A percentile compares a stretch with the other conserved stretches of the same genome.
phyloP scores from a whole-genome alignment of 2,329 filamentous ascomycete species.

The Pseudocercospora crystallina region DNA sequence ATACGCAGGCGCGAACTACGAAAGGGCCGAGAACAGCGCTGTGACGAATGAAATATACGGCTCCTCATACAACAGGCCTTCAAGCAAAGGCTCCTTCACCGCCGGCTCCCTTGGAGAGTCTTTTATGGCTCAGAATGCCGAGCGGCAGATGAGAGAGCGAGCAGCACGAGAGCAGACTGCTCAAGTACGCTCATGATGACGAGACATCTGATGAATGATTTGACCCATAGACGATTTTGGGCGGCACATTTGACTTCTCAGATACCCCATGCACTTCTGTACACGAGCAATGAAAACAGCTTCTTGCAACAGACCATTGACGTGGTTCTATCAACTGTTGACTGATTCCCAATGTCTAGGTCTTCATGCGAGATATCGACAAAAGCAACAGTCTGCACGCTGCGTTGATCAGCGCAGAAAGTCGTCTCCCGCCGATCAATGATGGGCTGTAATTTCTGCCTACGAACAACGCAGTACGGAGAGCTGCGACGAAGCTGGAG shows the following conservation, averaged over 20 bases:
- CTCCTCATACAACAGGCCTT: conserved; percentile 20
- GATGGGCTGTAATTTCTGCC: no score
- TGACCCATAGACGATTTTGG: not conserved
- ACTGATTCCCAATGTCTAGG: no score
- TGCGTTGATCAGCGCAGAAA: no score
- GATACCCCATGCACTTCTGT: conserved; percentile 5
- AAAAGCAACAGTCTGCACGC: no score
- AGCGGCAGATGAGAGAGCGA: conserved; percentile 27
- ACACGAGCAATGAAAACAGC: conserved; percentile 4
- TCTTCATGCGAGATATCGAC: no score
- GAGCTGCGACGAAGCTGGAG: no score
- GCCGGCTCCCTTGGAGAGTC: conserved; percentile 36
- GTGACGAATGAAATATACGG: conserved; percentile 31
- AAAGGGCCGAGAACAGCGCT: conserved; percentile 23
- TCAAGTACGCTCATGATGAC: conserved; percentile 14
- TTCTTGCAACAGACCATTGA: not conserved
- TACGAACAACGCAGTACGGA: no score
- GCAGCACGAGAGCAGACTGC: conserved; percentile 15
- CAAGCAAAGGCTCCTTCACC: conserved; percentile 28
- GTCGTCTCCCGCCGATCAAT: no score
- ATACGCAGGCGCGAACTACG: conserved; percentile 27
- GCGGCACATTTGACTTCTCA: conserved; percentile 4
- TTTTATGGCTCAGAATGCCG: conserved; percentile 38
- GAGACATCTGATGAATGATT: not conserved
- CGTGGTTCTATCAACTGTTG: no score